Conservation (phyloP, 2,329 filamentous ascomycete genomes). For the Fusarium begoniae region DNA sequence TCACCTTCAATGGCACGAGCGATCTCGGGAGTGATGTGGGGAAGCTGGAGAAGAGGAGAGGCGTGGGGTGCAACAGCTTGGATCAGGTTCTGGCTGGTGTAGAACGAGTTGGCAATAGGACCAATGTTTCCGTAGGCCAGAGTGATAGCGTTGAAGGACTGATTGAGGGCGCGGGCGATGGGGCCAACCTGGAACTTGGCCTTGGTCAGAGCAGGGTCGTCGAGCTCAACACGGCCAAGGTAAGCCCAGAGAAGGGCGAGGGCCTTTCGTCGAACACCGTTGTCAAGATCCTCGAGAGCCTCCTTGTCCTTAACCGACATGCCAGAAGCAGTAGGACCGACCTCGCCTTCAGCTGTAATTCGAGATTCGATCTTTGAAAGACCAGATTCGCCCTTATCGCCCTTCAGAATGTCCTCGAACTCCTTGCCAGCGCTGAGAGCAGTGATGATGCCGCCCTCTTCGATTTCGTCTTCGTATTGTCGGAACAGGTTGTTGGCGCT, state of each 20-base stretch:
- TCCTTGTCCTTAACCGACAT: constrained; percentile 78
- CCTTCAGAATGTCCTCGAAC: constrained; percentile 79
- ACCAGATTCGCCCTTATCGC: constrained; percentile 81
- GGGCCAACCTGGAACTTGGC: constrained; percentile 92
- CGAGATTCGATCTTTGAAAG: constrained; percentile 85
- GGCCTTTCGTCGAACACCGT: constrained; percentile 82
- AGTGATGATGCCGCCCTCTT: constrained; percentile 80
- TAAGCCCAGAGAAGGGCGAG: constrained; percentile 95
- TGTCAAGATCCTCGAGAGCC: constrained; percentile 82
- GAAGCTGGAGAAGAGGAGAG: constrained; percentile 91
- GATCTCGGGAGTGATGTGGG: constrained; percentile 78
- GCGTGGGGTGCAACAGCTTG: constrained; percentile 86
- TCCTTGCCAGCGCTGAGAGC: constrained; percentile 89
- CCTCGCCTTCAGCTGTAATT: constrained; percentile 70
- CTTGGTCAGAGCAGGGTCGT: constrained; percentile 78
- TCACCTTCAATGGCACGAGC: constrained; percentile 77
- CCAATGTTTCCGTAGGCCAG: constrained; percentile 86
- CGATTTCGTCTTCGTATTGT: constrained; percentile 87
- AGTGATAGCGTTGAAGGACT: constrained; percentile 86
- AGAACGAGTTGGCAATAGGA: constrained; percentile 84
- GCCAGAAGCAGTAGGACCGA: constrained; percentile 60
- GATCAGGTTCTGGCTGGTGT: constrained; percentile 84
- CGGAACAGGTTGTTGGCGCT: constrained; percentile 95
- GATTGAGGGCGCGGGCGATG: constrained; percentile 83
- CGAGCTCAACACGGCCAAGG: constrained; percentile 85